A percentile compares a stretch with the other conserved stretches of the same genome.
phyloP scores from a whole-genome alignment of 257 asterid genomes.

The Anisodus tanguticus region DNA sequence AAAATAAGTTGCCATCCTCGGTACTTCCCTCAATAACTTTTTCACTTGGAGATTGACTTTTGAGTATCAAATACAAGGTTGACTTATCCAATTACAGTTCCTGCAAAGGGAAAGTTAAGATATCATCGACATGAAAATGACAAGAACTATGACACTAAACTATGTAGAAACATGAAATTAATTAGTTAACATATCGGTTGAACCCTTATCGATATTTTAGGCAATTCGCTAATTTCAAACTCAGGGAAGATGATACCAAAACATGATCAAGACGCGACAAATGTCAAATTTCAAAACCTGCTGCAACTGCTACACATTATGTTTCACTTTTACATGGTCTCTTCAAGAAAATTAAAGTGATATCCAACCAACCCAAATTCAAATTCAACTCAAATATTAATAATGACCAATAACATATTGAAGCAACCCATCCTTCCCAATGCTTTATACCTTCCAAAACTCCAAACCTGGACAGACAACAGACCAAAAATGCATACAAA shows the following conservation, averaged over 20 bases:
- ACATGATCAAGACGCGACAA: not conserved
- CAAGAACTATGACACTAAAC: not conserved
- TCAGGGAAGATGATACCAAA: not conserved
- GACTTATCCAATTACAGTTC: not conserved
- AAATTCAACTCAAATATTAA: not conserved
- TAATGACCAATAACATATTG: not conserved
- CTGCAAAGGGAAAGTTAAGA: conserved; percentile 20
- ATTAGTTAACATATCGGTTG: not conserved
- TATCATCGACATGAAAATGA: not conserved
- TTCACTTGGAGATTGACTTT: not conserved
- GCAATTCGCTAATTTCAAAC: not conserved
- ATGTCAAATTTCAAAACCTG: conserved; percentile 5
- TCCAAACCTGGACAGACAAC: not conserved
- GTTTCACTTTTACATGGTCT: not conserved
- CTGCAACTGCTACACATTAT: conserved; percentile 17
- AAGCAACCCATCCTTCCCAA: not conserved
- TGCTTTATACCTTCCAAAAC: not conserved
- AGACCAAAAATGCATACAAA: not conserved
- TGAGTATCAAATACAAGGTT: conserved; percentile 5
- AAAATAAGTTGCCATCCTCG: conserved; percentile 60
- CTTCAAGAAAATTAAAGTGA: not conserved
- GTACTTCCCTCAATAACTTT: conserved; percentile 14
- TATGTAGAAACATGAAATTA: conserved; percentile 7
- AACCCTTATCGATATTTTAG: not conserved
- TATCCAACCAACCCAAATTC: not conserved